Percentiles rank a stretch among this genome's conserved stretches.
Evolutionary conservation across 257 asterid species (phyloP).

Genomic region (Capsicum rhomboideum): DNA sequence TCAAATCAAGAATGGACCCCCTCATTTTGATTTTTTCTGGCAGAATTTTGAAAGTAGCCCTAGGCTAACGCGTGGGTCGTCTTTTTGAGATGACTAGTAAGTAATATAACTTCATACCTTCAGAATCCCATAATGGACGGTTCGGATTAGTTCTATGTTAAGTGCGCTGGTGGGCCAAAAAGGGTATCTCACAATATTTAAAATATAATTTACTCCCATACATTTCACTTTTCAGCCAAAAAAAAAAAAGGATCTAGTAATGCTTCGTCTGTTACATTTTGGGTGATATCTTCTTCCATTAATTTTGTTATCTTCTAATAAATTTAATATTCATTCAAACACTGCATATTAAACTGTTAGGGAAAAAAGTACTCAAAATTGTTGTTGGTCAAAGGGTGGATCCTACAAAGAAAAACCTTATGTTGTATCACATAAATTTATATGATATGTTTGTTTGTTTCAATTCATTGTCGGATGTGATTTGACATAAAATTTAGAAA

Average conservation of each 20-base stretch:
- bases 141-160: not conserved
- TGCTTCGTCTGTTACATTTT: not conserved
- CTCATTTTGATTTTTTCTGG: not conserved
- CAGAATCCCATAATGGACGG: not conserved
- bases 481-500: too few relatives aligned
- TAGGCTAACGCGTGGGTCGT: conserved; percentile 18
- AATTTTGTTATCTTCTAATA: not conserved
- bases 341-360: too few relatives aligned
- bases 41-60: not conserved
- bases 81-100: not conserved
- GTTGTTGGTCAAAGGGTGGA: not conserved
- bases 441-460: too few relatives aligned
- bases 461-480: too few relatives aligned
- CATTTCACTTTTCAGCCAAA: not conserved
- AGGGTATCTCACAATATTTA: not conserved
- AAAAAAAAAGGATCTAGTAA: not conserved
- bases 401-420: too few relatives aligned
- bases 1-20: not conserved
- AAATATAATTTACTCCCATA: not conserved
- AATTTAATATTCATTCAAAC: too few relatives aligned
- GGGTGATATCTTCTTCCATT: not conserved
- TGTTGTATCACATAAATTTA: too few relatives aligned
- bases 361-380: not conserved
- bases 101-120: not conserved
- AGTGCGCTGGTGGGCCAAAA: not conserved